Conservation (phyloP, 2,329 filamentous ascomycete genomes). For the Eutypella sp. region DNA sequence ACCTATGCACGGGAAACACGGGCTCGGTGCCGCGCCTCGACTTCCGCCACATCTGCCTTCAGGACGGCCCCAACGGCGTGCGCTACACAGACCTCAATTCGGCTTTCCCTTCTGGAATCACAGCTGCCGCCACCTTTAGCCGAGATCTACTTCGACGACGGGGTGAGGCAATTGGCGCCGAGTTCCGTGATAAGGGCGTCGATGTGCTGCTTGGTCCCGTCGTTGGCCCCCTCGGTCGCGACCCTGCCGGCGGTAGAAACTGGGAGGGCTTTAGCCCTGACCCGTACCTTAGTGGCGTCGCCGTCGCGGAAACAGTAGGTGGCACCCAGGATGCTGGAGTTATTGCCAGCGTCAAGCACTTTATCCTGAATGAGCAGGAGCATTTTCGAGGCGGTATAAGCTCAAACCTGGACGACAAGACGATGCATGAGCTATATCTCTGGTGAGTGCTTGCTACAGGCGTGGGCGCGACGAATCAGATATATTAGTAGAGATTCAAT, state of each 20-base stretch:
- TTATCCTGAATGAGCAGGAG: constrained; percentile 61
- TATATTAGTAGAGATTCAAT: constrained; percentile 1
- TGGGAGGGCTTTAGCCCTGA: constrained; percentile 70
- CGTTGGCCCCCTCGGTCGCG: constrained; percentile 59
- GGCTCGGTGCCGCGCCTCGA: constrained; percentile 49
- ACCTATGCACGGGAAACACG: constrained; percentile 32
- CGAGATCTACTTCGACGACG: constrained; percentile 60
- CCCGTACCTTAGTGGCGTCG: constrained; percentile 66
- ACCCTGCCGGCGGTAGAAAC: constrained; percentile 63
- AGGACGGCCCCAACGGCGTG: constrained; percentile 68
- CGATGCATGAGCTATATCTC: constrained; percentile 69
- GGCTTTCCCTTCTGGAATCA: constrained; percentile 67
- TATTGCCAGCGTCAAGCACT: constrained; percentile 73
- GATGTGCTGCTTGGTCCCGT: constrained; percentile 63
- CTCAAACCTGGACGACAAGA: constrained; percentile 64
- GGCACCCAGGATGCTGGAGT: constrained; percentile 75
- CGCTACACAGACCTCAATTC: constrained; percentile 61
- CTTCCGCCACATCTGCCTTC: constrained; percentile 58
- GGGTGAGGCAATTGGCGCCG: constrained; percentile 65
- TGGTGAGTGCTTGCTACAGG: constrained; percentile 39
- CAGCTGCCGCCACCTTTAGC: constrained; percentile 69
- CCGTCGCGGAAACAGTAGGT: constrained; percentile 66
- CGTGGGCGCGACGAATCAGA: too few species aligned
- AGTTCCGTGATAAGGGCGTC: constrained; percentile 68
- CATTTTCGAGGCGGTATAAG: constrained; percentile 15